These are phyloP conservation scores for Calonectria henricotiae DNA, from an alignment of 2,329 filamentous ascomycete species.

Conservation along the genomic window DNA sequence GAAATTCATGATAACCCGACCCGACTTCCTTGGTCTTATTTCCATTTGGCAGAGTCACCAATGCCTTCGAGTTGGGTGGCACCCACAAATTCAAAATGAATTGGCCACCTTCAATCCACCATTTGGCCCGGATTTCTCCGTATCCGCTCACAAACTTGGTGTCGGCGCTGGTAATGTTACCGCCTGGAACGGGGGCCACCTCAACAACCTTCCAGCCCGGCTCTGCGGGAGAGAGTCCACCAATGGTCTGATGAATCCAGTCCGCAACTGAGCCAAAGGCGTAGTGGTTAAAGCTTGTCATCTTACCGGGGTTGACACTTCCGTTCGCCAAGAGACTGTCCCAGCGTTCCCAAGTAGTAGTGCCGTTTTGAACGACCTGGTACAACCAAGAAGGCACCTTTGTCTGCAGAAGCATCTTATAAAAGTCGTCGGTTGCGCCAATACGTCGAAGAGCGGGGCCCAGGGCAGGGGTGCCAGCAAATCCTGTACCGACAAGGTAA, in stretches of 20 bases:
- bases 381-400: conserved; percentile 66
- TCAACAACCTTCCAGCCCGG: conserved; percentile 61
- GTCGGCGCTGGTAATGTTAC: conserved; percentile 33
- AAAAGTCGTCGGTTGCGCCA: conserved; percentile 57
- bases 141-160: conserved; percentile 28
- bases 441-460: conserved; percentile 37
- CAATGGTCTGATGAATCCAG: conserved; percentile 65
- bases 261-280: conserved; percentile 66
- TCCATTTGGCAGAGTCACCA: conserved; percentile 22
- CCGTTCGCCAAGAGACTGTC: conserved; percentile 65
- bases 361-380: conserved; percentile 64
- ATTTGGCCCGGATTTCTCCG: conserved; percentile 25
- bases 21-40: conserved; percentile 24
- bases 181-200: conserved; percentile 58
- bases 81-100: conserved; percentile 32
- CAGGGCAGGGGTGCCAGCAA: conserved; percentile 43
- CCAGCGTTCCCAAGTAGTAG: conserved; percentile 70
- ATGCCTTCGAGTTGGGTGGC: conserved; percentile 28
- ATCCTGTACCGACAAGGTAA: conserved; percentile 61
- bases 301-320: conserved; percentile 62
- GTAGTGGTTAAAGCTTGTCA: conserved; percentile 70
- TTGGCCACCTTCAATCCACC: conserved; percentile 16
- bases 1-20: conserved; percentile 33
- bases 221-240: conserved; percentile 59
- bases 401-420: conserved; percentile 66